Percentiles rank a stretch among this genome's conserved stretches.
phyloP scores from a whole-genome alignment of 2,329 filamentous ascomycete genomes.

The Calonectria multiphialidica region DNA sequence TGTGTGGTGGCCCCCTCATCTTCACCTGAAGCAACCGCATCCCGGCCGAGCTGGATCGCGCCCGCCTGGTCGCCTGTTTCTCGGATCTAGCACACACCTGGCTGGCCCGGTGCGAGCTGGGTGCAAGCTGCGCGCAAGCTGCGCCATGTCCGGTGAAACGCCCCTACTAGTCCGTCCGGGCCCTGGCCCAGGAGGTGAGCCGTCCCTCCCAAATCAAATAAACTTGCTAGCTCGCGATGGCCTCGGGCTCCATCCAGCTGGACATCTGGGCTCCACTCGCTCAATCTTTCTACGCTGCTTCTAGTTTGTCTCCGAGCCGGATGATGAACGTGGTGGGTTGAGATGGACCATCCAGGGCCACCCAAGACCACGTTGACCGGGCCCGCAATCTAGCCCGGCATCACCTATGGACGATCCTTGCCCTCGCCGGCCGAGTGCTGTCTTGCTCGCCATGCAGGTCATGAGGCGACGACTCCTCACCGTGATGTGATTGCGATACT shows the following conservation, averaged over 20 bases:
- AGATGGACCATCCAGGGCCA: neutral
- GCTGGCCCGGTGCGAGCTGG: neutral
- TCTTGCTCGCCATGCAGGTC: constrained; percentile 6
- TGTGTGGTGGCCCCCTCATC: neutral
- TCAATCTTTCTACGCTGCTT: constrained; percentile 16
- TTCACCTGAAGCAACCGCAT: constrained; percentile 18
- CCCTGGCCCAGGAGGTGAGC: neutral
- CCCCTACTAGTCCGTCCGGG: neutral
- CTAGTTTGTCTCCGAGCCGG: neutral
- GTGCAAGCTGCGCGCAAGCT: neutral
- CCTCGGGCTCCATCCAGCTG: constrained; percentile 3
- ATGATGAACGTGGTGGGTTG: neutral
- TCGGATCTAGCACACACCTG: constrained; percentile 9
- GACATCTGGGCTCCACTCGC: constrained; percentile 1
- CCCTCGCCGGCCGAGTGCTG: neutral
- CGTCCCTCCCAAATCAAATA: neutral
- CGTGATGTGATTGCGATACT: neutral
- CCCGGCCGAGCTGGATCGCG: constrained; percentile 17
- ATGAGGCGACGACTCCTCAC: constrained; percentile 3
- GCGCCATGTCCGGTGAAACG: constrained; percentile 16
- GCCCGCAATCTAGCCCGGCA: neutral
- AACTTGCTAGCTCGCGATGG: constrained; percentile 7
- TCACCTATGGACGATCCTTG: neutral
- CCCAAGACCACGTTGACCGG: neutral
- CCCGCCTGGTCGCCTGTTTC: constrained; percentile 10